Base-by-base conservation (phyloP, 2,329 filamentous ascomycete species). In the Mycosphaerella sp. region DNA sequence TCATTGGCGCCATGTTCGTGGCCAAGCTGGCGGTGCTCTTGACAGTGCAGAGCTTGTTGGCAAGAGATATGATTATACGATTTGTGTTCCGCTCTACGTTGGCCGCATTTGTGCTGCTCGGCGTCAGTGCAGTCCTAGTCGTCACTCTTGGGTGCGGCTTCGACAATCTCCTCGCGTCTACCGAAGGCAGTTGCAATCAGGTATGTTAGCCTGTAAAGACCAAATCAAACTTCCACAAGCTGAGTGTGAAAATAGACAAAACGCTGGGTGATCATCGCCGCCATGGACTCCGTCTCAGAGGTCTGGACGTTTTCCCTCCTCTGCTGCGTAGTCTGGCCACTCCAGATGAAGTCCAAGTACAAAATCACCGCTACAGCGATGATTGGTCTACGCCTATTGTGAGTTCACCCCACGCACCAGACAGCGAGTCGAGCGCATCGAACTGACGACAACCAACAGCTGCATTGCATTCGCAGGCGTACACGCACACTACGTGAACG, bases 11-110 rank as follows among this genome's bases (percentile, higher is more conserved):
- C 14, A 41, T 47, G 7, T 56, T 41, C 17, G 40, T 40, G 3
- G 54, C 54, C 8, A 56, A 56, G 36, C 37, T 41, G 13, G 54
- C 50, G 18, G 54, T 56, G 10, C 43, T 56, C 12, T 28, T 56
- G 32, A 56, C 54, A 3, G 44, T 56, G 6, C 39, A 49, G 21
- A 50, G 46, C 39, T 36, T 56, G 2, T 30, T 56, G 14, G 43
- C 46, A 6, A 41, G 46, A 34, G 42, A 53, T n/a, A 53, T 53
- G 54, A 41, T 28, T n/a, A 43, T 50, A 9, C 46, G 50, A 30
- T 45, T 36, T 8, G 43, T 53, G 6, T 56, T 56, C 16, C 46
- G 44, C 18, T 44, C 36, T 27, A 56, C 54, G 1, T 37, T 56
- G 3, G 47, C 13, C 21, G 41, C 41, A n/a, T 43, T 50, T 12